Evolutionary conservation across 495 filamentous ascomycete genomes (phyloP).

Genomic region (Talaromyces thailandensis): DNA sequence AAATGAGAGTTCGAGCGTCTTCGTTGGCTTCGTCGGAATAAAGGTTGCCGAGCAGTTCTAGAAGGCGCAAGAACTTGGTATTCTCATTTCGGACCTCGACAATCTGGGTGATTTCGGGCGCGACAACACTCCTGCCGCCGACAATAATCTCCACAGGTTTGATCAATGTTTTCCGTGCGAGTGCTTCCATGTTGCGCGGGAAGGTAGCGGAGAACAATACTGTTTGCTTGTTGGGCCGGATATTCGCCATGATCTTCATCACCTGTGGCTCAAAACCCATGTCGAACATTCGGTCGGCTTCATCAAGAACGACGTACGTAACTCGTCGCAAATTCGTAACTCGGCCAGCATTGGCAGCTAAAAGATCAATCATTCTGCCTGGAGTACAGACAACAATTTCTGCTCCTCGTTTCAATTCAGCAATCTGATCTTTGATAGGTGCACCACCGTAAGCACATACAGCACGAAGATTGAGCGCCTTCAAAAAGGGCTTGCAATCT

Average conservation of each 20-base stretch:
- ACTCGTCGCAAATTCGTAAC: constrained; percentile 85
- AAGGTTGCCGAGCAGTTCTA: constrained; percentile 80
- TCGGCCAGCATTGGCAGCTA: constrained; percentile 84
- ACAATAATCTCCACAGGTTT: constrained; percentile 87
- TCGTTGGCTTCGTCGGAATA: constrained; percentile 71
- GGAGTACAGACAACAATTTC: constrained; percentile 95
- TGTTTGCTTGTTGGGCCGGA: constrained; percentile 85
- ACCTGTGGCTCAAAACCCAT: constrained; percentile 99
- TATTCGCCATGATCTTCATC: constrained; percentile 88
- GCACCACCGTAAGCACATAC: constrained; percentile 95
- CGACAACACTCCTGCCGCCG: constrained; percentile 83
- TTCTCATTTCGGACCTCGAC: constrained; percentile 82
- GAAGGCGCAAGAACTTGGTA: constrained; percentile 73
- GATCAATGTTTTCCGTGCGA: constrained; percentile 80
- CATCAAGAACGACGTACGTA: constrained; percentile 90
- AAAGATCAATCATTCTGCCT: constrained; percentile 92
- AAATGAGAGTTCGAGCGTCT: constrained; percentile 81
- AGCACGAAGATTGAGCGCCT: constrained; percentile 77
- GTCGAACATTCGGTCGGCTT: constrained; percentile 99
- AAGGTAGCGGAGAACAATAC: constrained; percentile 96
- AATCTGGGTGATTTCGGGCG: constrained; percentile 89
- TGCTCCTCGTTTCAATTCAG: constrained; percentile 86
- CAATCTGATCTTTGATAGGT: constrained; percentile 97
- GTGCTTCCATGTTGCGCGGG: constrained; percentile 83
- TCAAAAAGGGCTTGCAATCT: constrained; percentile 89